Percentiles rank a stretch among this genome's conserved stretches.
These are phyloP conservation scores for Nicotiana paniculata DNA, from an alignment of 257 asterid genomes.

Conservation along the genomic window DNA sequence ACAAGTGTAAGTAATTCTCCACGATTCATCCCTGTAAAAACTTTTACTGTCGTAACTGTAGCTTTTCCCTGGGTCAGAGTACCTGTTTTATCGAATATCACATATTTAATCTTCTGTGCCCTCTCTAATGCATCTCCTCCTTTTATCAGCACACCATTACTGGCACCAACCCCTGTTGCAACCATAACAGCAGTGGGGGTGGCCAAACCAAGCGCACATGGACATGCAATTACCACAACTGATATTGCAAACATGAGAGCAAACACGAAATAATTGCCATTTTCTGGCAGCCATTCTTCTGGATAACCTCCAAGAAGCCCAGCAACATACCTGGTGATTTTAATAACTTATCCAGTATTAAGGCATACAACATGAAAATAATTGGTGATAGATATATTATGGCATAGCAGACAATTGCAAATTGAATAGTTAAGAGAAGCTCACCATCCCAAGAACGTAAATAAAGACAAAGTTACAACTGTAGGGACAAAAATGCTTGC, in stretches of 20 bases:
- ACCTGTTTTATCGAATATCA: conserved; percentile 92
- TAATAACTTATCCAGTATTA: too few species aligned
- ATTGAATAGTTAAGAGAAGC: conserved; percentile 7
- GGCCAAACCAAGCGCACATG: conserved; percentile 99
- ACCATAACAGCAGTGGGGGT: conserved; percentile 99
- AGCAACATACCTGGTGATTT: conserved; percentile 54
- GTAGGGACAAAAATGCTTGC: conserved; percentile 92
- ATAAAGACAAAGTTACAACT: conserved; percentile 57
- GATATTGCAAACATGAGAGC: conserved; percentile 97
- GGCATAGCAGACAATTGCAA: too few species aligned
- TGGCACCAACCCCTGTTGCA: conserved; percentile 98
- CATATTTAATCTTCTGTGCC: conserved; percentile 80
- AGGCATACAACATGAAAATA: not conserved
- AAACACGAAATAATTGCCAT: conserved; percentile 78
- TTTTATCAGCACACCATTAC: conserved; percentile 91
- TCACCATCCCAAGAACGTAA: conserved; percentile 91
- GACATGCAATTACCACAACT: conserved; percentile 91
- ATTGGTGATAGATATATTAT: not conserved
- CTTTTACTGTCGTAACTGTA: conserved; percentile 67
- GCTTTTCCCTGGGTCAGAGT: conserved; percentile 98
- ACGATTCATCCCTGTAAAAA: conserved; percentile 81
- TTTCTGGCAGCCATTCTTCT: conserved; percentile 72
- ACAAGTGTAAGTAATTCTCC: conserved; percentile 90
- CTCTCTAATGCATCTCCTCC: conserved; percentile 98
- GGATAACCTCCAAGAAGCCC: conserved; percentile 87